Evolutionary conservation across 1,139 yeast genomes (phyloP), one percentile per base, ranked within the genome.

Genomic region (Arxiozyma slooffiae): DNA sequence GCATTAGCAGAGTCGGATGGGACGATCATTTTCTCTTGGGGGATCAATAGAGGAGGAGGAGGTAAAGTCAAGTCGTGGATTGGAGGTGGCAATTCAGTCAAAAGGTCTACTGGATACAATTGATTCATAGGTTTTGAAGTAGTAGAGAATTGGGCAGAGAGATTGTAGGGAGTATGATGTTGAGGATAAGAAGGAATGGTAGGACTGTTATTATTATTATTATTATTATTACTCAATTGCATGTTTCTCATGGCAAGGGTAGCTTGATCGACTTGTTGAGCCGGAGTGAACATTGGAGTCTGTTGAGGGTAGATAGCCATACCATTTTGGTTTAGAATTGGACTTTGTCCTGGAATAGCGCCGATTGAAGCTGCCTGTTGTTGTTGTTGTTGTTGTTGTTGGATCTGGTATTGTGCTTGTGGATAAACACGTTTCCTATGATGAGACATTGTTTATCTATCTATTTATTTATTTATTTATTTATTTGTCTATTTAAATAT

Each of bases 41-140:
- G 92, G 52, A 88, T 71, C 55, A 88, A 80, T 56, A 92, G 71
- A 22, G 97, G 97, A 8, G 98, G 98, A 7, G 98, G 97, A 16
- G 97, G 96, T 56, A 87, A 78, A 21, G 78, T 71, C 63, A 92
- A 76, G 67, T 92, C 97, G 48, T 80, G 70, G 60, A 92, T 85
- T 52, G 96, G 92, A 23, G 97, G 96, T 37, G 95, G 89, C 53
- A 82, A 71, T 58, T 85, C 92, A 60, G 85, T 80, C 56, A 89
- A 76, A 60, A 92, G 75, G 67, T 92, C 97, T 39, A 92, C 80
- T 52, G 90, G 85, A 67, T 88, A 89, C 59, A 92, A 72, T 69
- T 87, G 92, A 69, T 92, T 90, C 71, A 85, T 75, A 41, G 94
- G 92, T 56, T 79, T 61, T n/a, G 41, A 38, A 36, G 38, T 24